Evolutionary conservation across 225 moss, liverwort and hornwort genomes (phyloP).

Genomic region (Bryum argenteum): DNA sequence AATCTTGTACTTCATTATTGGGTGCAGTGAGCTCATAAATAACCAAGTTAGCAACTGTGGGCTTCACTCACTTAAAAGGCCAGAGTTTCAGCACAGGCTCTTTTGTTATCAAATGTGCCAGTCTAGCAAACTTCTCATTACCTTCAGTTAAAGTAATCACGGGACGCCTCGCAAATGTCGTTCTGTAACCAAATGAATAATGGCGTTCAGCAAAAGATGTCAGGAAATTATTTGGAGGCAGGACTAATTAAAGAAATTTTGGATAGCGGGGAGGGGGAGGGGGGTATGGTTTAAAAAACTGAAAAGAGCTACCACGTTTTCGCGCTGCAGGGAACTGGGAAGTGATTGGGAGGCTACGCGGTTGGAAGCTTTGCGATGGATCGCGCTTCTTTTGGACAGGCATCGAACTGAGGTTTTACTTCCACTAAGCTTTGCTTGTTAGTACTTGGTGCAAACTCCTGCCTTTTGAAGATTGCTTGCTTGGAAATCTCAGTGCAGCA

Average conservation of each 20-base stretch:
- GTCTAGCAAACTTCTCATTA: background rate
- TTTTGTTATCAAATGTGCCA: background rate
- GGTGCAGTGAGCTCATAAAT: background rate
- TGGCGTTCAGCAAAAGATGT: background rate
- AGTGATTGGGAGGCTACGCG: conserved; percentile 89
- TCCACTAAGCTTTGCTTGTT: conserved; percentile 3
- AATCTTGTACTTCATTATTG: conserved; percentile 7
- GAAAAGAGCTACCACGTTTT: conserved; percentile 14
- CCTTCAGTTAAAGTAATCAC: conserved; percentile 1
- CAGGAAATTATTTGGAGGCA: background rate
- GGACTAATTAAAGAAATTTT: too few species aligned
- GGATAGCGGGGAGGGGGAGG: too few species aligned
- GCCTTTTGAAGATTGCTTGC: background rate
- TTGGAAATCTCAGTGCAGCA: conserved; percentile 8
- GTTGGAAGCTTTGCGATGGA: conserved; percentile 96
- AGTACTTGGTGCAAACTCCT: conserved; percentile 10
- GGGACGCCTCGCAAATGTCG: background rate
- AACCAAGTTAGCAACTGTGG: conserved; percentile 17
- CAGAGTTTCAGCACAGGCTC: background rate
- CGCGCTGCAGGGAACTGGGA: conserved; percentile 66
- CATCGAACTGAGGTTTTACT: conserved; percentile 74
- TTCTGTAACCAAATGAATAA: background rate
- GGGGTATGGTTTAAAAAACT: conserved; percentile 2
- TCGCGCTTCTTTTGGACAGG: conserved; percentile 73
- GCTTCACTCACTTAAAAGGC: background rate